phyloP scores from a whole-genome alignment of 345 rosid genomes.

The Eucalyptus pauciflora region DNA sequence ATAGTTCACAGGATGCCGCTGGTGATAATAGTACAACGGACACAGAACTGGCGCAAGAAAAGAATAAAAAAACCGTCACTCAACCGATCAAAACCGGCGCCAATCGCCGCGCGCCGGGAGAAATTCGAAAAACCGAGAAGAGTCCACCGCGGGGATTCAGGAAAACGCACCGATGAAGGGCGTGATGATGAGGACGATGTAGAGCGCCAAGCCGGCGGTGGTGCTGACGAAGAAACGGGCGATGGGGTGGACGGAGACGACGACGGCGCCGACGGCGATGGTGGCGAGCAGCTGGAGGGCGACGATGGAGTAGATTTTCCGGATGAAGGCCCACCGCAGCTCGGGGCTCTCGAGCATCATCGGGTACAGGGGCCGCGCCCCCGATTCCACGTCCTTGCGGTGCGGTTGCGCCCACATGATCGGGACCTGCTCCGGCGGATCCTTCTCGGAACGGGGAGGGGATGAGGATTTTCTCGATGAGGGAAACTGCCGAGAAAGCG shows the following conservation, averaged over 20 bases:
- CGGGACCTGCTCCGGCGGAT: background rate
- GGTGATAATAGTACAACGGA: slow-evolving; percentile 76
- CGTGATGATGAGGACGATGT: slow-evolving; percentile 55
- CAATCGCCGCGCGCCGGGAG: background rate
- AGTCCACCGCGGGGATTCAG: too few relatives aligned
- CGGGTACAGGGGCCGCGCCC: slow-evolving; percentile 65
- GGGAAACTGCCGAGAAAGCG: background rate
- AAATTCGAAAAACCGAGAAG: background rate
- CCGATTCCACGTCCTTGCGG: slow-evolving; percentile 67
- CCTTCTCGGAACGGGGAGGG: background rate
- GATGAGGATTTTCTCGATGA: background rate
- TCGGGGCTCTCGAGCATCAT: slow-evolving; percentile 80
- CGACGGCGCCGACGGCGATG: slow-evolving; percentile 64
- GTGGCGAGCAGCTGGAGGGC: slow-evolving; percentile 65
- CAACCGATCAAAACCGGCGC: background rate
- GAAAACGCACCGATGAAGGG: slow-evolving; percentile 57
- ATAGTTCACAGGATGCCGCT: slow-evolving; percentile 85
- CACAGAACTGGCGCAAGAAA: slow-evolving; percentile 45
- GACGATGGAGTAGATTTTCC: slow-evolving; percentile 74
- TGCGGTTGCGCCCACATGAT: slow-evolving; percentile 42
- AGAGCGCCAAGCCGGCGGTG: slow-evolving; percentile 57
- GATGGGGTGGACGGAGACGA: slow-evolving; percentile 53
- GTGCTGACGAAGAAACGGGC: slow-evolving; percentile 59
- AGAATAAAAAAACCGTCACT: background rate
- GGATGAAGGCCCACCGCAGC: slow-evolving; percentile 87